Evolutionary conservation across 140 eudicot species (phyloP).

Genomic region (Ambrosia hybrid): DNA sequence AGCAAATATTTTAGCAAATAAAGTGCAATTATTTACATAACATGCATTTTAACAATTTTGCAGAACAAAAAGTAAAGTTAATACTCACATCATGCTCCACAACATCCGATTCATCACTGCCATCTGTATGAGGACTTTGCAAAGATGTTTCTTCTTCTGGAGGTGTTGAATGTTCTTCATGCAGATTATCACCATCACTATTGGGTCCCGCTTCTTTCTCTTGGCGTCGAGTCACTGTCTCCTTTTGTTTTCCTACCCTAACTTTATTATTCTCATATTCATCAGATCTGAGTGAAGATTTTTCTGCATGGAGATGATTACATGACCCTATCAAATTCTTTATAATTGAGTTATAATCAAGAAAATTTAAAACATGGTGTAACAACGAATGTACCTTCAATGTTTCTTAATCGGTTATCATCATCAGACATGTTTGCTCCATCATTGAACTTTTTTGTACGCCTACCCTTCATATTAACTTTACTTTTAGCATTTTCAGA

Average conservation of each 20-base stretch:
- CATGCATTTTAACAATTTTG: constrained; percentile 4
- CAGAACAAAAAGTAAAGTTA: background rate
- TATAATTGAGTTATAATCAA: background rate
- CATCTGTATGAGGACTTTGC: constrained; percentile 46
- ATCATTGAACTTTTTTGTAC: background rate
- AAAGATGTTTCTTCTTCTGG: constrained; percentile 37
- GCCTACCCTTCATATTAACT: constrained; percentile 27
- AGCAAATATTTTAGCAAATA: constrained; percentile 8
- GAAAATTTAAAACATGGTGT: constrained; percentile 8
- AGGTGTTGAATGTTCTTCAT: constrained; percentile 25
- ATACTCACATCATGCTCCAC: constrained; percentile 86
- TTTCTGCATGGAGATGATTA: constrained; percentile 26
- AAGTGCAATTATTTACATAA: background rate
- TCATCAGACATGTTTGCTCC: constrained; percentile 10
- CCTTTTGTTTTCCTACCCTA: constrained; percentile 28
- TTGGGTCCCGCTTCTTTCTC: constrained; percentile 33
- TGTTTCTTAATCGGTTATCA: constrained; percentile 18
- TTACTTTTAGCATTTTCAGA: constrained; percentile 55
- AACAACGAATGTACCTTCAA: constrained; percentile 14
- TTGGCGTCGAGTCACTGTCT: background rate
- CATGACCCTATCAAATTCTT: constrained; percentile 22
- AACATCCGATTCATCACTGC: constrained; percentile 70
- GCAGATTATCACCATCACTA: constrained; percentile 24
- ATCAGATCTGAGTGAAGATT: constrained; percentile 24
- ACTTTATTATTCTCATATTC: constrained; percentile 28